These are phyloP conservation scores for Alnus rubra DNA, from an alignment of 306 rosid genomes.

Conservation along the genomic window DNA sequence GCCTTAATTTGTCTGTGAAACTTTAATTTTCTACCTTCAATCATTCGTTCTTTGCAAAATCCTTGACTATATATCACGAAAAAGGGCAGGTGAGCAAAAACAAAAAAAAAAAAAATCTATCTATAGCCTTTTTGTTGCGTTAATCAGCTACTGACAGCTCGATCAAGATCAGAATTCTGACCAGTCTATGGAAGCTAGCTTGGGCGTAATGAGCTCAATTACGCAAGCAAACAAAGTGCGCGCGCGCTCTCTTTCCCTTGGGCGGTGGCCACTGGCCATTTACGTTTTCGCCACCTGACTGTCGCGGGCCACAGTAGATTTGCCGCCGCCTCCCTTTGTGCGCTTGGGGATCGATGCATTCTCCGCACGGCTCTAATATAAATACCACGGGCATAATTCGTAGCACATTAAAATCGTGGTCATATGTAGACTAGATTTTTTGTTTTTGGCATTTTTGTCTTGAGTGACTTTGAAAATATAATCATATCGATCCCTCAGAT, in stretches of 20 bases:
- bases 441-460: too few relatives aligned
- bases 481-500: too few relatives aligned
- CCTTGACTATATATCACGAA: background rate
- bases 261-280: too few relatives aligned
- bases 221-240: background rate
- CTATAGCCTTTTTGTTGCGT: background rate
- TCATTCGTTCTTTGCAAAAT: background rate
- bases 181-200: background rate
- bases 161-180: background rate
- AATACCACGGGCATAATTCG: constrained; percentile 2
- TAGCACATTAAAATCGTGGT: constrained; percentile 28
- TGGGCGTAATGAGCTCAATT: background rate
- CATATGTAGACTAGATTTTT: background rate
- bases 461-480: too few relatives aligned
- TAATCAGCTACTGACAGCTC: background rate
- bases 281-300: background rate
- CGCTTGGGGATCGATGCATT: constrained; percentile 20
- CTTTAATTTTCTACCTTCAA: background rate
- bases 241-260: too few relatives aligned
- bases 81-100: background rate
- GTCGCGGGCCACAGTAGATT: background rate
- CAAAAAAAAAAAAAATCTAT: background rate
- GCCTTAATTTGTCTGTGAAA: background rate
- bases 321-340: constrained; percentile 8
- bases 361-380: constrained; percentile 36